These are phyloP conservation scores for Pythium monospermum DNA, from an alignment of 352 stramenopile genomes.

Conservation along the genomic window DNA sequence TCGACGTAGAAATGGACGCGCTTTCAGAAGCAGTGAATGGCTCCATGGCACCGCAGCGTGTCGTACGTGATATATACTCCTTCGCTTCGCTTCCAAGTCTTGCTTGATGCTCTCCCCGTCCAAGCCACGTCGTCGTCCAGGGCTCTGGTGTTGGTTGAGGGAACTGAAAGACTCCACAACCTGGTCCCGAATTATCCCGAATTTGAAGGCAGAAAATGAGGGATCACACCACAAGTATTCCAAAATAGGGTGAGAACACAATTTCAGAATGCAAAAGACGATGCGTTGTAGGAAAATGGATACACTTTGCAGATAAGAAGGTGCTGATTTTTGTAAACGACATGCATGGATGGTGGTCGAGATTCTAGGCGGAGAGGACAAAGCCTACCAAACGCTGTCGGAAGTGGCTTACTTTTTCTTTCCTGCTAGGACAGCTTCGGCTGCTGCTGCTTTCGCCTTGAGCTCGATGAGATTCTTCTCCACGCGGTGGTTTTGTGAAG, in stretches of 20 bases:
- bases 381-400: no score
- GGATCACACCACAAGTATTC: not conserved
- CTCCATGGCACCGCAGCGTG: no score
- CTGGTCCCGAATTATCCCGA: slow-evolving; percentile 18
- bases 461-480: slow-evolving; percentile 53
- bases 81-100: not conserved
- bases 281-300: not conserved
- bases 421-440: slow-evolving; percentile 31
- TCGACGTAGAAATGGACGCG: slow-evolving; percentile 2
- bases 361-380: no score
- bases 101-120: no score
- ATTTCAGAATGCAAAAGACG: not conserved
- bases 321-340: not conserved
- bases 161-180: slow-evolving; percentile 1
- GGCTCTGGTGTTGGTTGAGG: not conserved
- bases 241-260: not conserved
- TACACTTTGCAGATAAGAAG: not conserved
- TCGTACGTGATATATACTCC: no score
- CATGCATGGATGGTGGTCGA: no score
- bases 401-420: slow-evolving; percentile 58
- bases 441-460: slow-evolving; percentile 41
- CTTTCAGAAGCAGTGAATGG: slow-evolving; percentile 8
- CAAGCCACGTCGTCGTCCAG: no score
- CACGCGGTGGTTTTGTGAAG: slow-evolving; percentile 51
- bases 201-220: not conserved